Evolutionary conservation across 345 rosid species (phyloP).

Genomic region (Pelargonium nanum): DNA sequence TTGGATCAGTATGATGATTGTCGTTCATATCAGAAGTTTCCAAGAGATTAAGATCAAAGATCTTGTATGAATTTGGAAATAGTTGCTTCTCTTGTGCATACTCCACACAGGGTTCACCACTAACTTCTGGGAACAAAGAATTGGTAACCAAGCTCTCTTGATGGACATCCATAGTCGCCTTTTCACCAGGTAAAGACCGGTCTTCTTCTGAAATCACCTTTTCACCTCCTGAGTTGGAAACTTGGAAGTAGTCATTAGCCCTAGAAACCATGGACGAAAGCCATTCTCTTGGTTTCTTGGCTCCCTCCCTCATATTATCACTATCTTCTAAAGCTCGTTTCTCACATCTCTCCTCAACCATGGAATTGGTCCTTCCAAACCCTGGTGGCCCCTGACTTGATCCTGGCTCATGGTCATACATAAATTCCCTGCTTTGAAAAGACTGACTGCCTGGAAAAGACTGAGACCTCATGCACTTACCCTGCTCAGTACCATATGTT

Average conservation of each 20-base stretch:
- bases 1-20: constrained; percentile 31
- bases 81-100: constrained; percentile 67
- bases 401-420: constrained; percentile 33
- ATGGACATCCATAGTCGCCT: constrained; percentile 12
- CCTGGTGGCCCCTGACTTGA: constrained; percentile 25
- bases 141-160: constrained; percentile 23
- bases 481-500: constrained; percentile 6
- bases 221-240: constrained; percentile 24
- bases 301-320: constrained; percentile 38
- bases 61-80: constrained; percentile 75
- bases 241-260: constrained; percentile 18
- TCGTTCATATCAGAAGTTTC: constrained; percentile 56
- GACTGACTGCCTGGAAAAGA: constrained; percentile 59
- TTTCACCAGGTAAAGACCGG: constrained; percentile 23
- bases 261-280: constrained; percentile 33
- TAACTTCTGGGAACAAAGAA: constrained; percentile 20
- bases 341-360: constrained; percentile 56
- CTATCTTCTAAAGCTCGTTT: constrained; percentile 44
- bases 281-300: constrained; percentile 68
- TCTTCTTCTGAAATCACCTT: constrained; percentile 18
- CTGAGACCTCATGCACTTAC: constrained; percentile 45
- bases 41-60: constrained; percentile 82
- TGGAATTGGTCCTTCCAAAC: constrained; percentile 38
- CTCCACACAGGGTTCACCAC: constrained; percentile 23
- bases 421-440: constrained; percentile 39